Conservation (phyloP, 1,284 basidiomycete species). For the Neolentinus lepideus region DNA sequence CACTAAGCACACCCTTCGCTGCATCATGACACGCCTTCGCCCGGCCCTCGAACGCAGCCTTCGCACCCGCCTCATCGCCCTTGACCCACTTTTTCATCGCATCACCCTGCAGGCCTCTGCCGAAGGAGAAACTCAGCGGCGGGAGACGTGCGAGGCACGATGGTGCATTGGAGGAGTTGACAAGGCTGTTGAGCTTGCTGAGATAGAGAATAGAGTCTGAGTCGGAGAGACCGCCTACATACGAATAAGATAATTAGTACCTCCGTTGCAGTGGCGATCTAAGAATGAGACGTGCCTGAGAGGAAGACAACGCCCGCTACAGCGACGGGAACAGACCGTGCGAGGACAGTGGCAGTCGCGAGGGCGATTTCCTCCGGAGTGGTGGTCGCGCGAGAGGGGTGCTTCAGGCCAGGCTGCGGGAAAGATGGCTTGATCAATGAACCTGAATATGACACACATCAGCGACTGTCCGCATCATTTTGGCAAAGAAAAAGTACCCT, state of each 20-base stretch:
- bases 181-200: conserved; percentile 28
- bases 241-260: neutral
- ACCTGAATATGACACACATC: conserved; percentile 20
- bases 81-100: conserved; percentile 37
- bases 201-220: conserved; percentile 30
- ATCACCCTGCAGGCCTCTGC: conserved; percentile 40
- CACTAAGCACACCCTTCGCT: conserved; percentile 21
- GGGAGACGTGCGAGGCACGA: conserved; percentile 31
- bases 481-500: conserved; percentile 26
- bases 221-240: conserved; percentile 33
- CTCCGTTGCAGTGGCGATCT: neutral
- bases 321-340: conserved; percentile 36
- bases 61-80: conserved; percentile 33
- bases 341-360: conserved; percentile 39
- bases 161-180: conserved; percentile 21
- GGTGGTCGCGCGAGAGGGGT: conserved; percentile 27
- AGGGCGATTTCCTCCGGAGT: conserved; percentile 37
- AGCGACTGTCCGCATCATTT: neutral
- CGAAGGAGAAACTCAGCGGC: conserved; percentile 41
- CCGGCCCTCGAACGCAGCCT: conserved; percentile 31
- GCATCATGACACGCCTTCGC: conserved; percentile 35
- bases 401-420: conserved; percentile 39
- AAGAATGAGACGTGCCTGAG: conserved; percentile 28
- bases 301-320: conserved; percentile 43
- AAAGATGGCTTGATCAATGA: conserved; percentile 47